Percentiles rank a stretch among this genome's conserved stretches.
These are phyloP conservation scores for Apophysomyces variabilis DNA, from an alignment of 371 early-diverging fungal genomes.

Conservation along the genomic window DNA sequence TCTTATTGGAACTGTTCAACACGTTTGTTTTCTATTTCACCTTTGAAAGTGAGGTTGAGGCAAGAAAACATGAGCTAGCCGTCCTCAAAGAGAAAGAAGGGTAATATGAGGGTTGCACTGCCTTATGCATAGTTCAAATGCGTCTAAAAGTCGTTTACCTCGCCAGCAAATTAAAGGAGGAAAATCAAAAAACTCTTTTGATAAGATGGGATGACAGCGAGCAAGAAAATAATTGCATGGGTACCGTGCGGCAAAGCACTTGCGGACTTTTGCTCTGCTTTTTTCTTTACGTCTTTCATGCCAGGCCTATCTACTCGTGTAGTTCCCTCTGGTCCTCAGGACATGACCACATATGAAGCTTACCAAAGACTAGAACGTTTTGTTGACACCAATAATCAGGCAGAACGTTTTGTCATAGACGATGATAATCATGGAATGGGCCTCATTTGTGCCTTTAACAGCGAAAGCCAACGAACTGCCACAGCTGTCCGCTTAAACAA, in stretches of 20 bases:
- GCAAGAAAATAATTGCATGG: not conserved
- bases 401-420: slow-evolving; percentile 22
- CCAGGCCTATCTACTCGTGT: slow-evolving; percentile 5
- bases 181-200: too few relatives aligned
- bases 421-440: slow-evolving; percentile 34
- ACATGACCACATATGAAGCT: slow-evolving; percentile 20
- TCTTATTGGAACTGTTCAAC: too few relatives aligned
- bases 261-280: not conserved
- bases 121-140: too few relatives aligned
- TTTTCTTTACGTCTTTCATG: not conserved
- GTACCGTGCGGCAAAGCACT: not conserved
- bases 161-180: too few relatives aligned
- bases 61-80: too few relatives aligned
- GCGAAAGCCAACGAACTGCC: slow-evolving; percentile 14
- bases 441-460: slow-evolving; percentile 19
- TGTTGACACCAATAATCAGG: slow-evolving; percentile 13
- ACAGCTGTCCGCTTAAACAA: slow-evolving; percentile 20
- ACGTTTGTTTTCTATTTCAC: too few relatives aligned
- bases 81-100: too few relatives aligned
- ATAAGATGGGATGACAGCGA: not conserved
- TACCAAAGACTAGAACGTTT: slow-evolving; percentile 26
- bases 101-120: too few relatives aligned
- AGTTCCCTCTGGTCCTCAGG: slow-evolving; percentile 1
- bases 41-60: too few relatives aligned
- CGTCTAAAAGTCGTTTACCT: too few relatives aligned